Base-by-base conservation (phyloP, 2,329 filamentous ascomycete genomes). In the Sporothrix luriei region DNA sequence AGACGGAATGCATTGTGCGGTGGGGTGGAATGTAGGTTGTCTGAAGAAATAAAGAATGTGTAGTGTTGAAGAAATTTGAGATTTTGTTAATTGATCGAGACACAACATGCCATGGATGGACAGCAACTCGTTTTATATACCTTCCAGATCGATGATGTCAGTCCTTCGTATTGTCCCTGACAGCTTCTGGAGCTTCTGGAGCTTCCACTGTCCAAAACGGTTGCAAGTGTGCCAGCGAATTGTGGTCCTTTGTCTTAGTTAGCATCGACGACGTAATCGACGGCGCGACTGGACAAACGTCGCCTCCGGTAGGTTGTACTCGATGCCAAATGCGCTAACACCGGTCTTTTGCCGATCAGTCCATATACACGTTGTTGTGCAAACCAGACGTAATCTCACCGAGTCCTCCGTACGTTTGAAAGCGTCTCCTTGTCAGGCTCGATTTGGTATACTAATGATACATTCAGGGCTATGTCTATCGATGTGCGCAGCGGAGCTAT, bases 221-320 rank as follows among this genome's bases (percentile, higher is more conserved):
- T 19, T 55, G 52, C 10, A 33, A 55, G 33, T 13, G 26, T 24
- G 33, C 55, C 33, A 24, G 19, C 43, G 5, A 61, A 21, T 61
- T 61, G 55, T 24, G 33, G 33, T 24, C 55, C 33, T 61, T 61
- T 61, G 33, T 61, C 38, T 61, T 7, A 13, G 24, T 40, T 21
- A 40, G 55, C 29, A 61, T 43, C 55, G 19, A 61, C 55, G 55
- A 61, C 55, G 55, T 61, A 61, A 61, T 61, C n/a, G 55, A 59
- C 33, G n/a, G 29, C n/a, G 13, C 14, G 13, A 48, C 6, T 48
- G 43, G 43, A 16, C 43, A 48, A 16, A 16, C 16, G 13, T 48
- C 43, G 43, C 43, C 43, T 48, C 16, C 43, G 14, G 43, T 19
- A 16, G 9, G 10, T 43, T 43, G 40, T 46, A 13, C 40, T 48